These are phyloP conservation scores for Nigrograna mackinnonii DNA, from an alignment of 2,329 filamentous ascomycete genomes.

Conservation along the genomic window DNA sequence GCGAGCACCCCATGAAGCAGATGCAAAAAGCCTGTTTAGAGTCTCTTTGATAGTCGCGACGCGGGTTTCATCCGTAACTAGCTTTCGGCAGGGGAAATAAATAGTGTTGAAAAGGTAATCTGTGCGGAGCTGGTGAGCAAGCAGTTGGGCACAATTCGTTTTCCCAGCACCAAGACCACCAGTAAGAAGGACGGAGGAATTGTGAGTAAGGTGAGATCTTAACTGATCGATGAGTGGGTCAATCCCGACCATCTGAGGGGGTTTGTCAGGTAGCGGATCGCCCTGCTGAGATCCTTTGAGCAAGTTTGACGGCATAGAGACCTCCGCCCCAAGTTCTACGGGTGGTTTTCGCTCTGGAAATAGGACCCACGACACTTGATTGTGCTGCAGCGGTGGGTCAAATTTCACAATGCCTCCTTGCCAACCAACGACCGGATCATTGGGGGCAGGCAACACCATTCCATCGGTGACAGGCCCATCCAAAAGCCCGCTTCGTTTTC, in stretches of 20 bases:
- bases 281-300: conserved; percentile 54
- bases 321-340: conserved; percentile 76
- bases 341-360: conserved; percentile 74
- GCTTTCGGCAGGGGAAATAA: conserved; percentile 83
- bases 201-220: conserved; percentile 75
- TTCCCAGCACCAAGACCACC: conserved; percentile 92
- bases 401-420: conserved; percentile 84
- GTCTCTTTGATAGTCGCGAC: conserved; percentile 91
- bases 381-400: conserved; percentile 56
- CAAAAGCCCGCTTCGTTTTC: conserved; percentile 67
- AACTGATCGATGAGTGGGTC: conserved; percentile 75
- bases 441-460: conserved; percentile 69
- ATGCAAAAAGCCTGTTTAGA: conserved; percentile 80
- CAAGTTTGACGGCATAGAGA: conserved; percentile 65
- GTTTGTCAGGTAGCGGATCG: conserved; percentile 57
- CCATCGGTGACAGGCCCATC: conserved; percentile 89
- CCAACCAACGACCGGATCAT: conserved; percentile 65
- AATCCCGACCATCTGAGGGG: conserved; percentile 78
- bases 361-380: conserved; percentile 67
- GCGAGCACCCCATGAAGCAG: conserved; percentile 87
- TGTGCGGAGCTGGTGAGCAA: conserved; percentile 73
- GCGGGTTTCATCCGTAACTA: conserved; percentile 89
- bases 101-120: conserved; percentile 79
- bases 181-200: conserved; percentile 87
- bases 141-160: conserved; percentile 74